Conservation (phyloP, 164 flowering plant genomes). For the Houttuynia cordata region DNA sequence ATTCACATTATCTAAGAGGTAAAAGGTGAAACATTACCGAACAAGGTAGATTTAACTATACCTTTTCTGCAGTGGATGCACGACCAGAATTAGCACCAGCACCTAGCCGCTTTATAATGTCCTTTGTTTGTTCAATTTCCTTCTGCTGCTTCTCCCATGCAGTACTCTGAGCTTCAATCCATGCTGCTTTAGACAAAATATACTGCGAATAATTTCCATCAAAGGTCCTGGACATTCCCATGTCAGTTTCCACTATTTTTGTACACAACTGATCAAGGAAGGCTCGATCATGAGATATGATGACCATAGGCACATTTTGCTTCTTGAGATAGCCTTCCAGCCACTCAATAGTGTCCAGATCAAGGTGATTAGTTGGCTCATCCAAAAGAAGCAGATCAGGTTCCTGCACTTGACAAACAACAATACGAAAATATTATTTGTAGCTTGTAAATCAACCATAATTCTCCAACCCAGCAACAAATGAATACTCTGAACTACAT, state of each 20-base stretch:
- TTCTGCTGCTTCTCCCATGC: slow-evolving; percentile 99
- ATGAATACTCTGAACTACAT: too few species aligned
- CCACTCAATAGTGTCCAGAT: slow-evolving; percentile 97
- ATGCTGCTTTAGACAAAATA: slow-evolving; percentile 60
- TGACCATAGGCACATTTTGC: slow-evolving; percentile 94
- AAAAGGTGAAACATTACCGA: too few species aligned
- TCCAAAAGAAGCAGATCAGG: slow-evolving; percentile 92
- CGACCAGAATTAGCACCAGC: slow-evolving; percentile 96
- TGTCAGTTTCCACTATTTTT: slow-evolving; percentile 96
- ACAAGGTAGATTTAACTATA: slow-evolving; percentile 6
- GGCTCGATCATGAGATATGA: slow-evolving; percentile 98
- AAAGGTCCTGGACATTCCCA: slow-evolving; percentile 91
- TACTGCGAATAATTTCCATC: slow-evolving; percentile 87
- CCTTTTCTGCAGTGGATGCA: slow-evolving; percentile 98
- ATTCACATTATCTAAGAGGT: neutral
- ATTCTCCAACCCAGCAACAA: neutral
- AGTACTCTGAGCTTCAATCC: slow-evolving; percentile 82
- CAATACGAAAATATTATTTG: too few species aligned
- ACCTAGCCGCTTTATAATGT: slow-evolving; percentile 64
- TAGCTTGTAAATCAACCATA: neutral
- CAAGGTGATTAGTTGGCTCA: slow-evolving; percentile 99
- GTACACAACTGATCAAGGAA: slow-evolving; percentile 97
- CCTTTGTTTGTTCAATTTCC: slow-evolving; percentile 77
- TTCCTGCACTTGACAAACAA: slow-evolving; percentile 36
- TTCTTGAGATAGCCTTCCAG: slow-evolving; percentile 82